Percentiles rank a stretch among this genome's conserved stretches.
These are phyloP conservation scores for Setomelanomma holmii DNA, from an alignment of 2,329 filamentous ascomycete species.

Conservation along the genomic window DNA sequence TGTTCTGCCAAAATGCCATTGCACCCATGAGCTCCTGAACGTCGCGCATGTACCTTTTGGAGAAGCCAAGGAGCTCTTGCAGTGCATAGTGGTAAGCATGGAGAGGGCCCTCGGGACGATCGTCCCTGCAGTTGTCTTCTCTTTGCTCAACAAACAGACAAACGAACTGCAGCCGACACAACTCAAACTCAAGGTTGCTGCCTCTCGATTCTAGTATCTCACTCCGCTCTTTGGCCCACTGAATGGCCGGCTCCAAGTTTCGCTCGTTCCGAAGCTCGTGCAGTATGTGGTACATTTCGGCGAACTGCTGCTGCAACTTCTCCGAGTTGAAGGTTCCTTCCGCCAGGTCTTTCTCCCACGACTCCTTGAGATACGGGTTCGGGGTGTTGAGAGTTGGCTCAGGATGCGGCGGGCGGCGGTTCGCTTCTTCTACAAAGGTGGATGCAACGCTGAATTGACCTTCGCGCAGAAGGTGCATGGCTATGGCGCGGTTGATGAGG, in stretches of 20 bases:
- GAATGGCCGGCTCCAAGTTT: conserved; percentile 83
- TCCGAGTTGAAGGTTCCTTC: conserved; percentile 67
- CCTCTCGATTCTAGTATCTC: conserved; percentile 77
- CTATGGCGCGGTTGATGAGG: conserved; percentile 90
- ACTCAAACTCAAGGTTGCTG: conserved; percentile 93
- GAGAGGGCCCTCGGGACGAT: conserved; percentile 55
- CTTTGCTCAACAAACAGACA: conserved; percentile 70
- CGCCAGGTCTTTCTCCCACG: conserved; percentile 55
- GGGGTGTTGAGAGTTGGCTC: conserved; percentile 46
- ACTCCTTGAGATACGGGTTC: conserved; percentile 42
- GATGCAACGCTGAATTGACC: conserved; percentile 89
- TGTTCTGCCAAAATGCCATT: conserved; percentile 78
- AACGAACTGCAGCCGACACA: conserved; percentile 87
- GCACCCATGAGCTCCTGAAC: conserved; percentile 83
- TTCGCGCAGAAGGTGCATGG: conserved; percentile 94
- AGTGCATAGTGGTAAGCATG: conserved; percentile 79
- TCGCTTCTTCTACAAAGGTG: conserved; percentile 79
- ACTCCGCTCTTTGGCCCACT: conserved; percentile 80
- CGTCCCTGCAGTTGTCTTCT: conserved; percentile 57
- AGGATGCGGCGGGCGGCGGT: conserved; percentile 53
- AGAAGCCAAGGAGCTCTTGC: conserved; percentile 75
- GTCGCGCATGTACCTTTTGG: conserved; percentile 75
- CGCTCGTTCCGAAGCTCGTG: conserved; percentile 73
- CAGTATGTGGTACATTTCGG: conserved; percentile 89
- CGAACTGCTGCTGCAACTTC: conserved; percentile 80